Conservation (phyloP, 495 filamentous ascomycete species). For the Parathielavia hyrcaniae region DNA sequence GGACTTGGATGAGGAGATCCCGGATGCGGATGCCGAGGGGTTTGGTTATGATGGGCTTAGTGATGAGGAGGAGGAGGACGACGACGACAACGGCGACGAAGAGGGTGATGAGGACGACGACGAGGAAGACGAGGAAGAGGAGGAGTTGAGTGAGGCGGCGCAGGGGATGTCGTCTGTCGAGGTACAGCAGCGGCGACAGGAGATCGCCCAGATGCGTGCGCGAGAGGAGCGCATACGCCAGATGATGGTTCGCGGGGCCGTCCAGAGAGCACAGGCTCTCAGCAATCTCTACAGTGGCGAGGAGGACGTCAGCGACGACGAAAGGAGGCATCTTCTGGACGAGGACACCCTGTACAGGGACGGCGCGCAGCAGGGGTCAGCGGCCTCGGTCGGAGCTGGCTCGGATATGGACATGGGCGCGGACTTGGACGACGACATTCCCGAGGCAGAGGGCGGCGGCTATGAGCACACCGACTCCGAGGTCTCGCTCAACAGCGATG, state of each 20-base stretch:
- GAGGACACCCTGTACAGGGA: slow-evolving; percentile 45
- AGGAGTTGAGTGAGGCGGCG: slow-evolving; percentile 15
- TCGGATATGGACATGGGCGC: slow-evolving; percentile 48
- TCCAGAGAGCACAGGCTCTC: slow-evolving; percentile 6
- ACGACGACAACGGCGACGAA: slow-evolving; percentile 29
- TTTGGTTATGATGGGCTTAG: slow-evolving; percentile 42
- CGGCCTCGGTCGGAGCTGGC: slow-evolving; percentile 20
- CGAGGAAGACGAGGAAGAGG: slow-evolving; percentile 22
- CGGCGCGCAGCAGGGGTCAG: slow-evolving; percentile 5
- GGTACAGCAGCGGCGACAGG: slow-evolving; percentile 27
- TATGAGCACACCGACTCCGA: slow-evolving; percentile 86
- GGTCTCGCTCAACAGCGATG: slow-evolving; percentile 49
- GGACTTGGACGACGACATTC: slow-evolving; percentile 61
- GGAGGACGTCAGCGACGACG: slow-evolving; percentile 43
- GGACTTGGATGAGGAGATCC: slow-evolving; percentile 63
- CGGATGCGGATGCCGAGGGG: slow-evolving; percentile 51
- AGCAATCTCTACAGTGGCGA: slow-evolving; percentile 38
- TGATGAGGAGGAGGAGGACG: slow-evolving; percentile 40
- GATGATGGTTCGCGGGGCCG: slow-evolving; percentile 36
- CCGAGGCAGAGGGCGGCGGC: slow-evolving; percentile 52
- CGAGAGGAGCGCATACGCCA: slow-evolving; percentile 45
- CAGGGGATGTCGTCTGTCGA: neutral
- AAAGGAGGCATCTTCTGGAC: slow-evolving; percentile 45
- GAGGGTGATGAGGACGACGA: slow-evolving; percentile 29
- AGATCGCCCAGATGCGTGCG: slow-evolving; percentile 32